Evolutionary conservation across 768 basidiomycete species (phyloP).

Genomic region (Mrakia gelida): DNA sequence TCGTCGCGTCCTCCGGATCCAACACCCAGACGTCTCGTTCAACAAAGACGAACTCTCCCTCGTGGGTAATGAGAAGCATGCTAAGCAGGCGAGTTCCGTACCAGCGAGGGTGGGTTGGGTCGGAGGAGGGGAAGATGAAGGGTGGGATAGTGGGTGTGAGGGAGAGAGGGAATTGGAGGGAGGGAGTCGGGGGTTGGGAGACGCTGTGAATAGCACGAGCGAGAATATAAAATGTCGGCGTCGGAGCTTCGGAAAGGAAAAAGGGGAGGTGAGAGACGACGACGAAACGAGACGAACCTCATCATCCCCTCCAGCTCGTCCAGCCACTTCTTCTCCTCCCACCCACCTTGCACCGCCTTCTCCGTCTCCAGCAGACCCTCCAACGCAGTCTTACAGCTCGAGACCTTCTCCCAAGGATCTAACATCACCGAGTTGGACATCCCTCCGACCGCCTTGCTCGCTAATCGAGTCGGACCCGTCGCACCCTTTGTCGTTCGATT

Average conservation of each 20-base stretch:
- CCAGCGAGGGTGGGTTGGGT: background rate
- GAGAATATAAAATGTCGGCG: background rate
- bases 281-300: constrained; percentile 15
- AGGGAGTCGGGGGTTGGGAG: background rate
- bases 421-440: constrained; percentile 22
- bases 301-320: constrained; percentile 16
- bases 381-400: background rate
- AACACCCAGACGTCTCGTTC: constrained; percentile 25
- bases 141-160: background rate
- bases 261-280: background rate
- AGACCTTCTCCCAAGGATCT: constrained; percentile 32
- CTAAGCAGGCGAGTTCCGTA: constrained; percentile 31
- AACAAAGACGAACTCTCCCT: constrained; percentile 19
- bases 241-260: background rate
- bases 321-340: constrained; percentile 18
- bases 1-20: background rate
- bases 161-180: constrained; percentile 5
- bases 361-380: constrained; percentile 9
- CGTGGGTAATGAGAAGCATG: constrained; percentile 25
- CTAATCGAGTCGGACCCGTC: background rate
- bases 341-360: background rate
- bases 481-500: background rate
- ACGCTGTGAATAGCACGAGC: background rate
- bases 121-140: background rate
- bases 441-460: background rate